These are phyloP conservation scores for Hypoxylon lenormandii DNA, from an alignment of 495 filamentous ascomycete genomes.

Conservation along the genomic window DNA sequence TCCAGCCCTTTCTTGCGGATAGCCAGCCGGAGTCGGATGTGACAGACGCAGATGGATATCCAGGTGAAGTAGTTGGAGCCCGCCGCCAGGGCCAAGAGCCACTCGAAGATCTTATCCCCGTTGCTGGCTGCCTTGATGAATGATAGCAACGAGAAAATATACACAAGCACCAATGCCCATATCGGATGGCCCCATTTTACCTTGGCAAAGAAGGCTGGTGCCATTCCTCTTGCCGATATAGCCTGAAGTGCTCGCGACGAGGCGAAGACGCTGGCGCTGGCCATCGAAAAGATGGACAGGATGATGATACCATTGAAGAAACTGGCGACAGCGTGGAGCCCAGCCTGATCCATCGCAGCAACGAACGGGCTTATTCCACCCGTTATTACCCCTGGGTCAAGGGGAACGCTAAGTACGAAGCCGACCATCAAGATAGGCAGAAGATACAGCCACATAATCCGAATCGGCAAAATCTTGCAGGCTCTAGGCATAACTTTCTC, in stretches of 20 bases:
- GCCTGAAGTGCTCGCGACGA: constrained; percentile 70
- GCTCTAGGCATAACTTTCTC: constrained; percentile 77
- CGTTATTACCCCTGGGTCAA: constrained; percentile 46
- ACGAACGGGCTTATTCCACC: constrained; percentile 70
- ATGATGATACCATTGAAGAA: constrained; percentile 74
- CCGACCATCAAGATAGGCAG: constrained; percentile 66
- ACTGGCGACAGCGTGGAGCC: constrained; percentile 68
- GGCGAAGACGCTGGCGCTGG: constrained; percentile 69
- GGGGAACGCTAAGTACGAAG: constrained; percentile 55
- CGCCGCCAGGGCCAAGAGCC: constrained; percentile 73
- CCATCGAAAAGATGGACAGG: constrained; percentile 64
- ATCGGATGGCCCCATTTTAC: constrained; percentile 65
- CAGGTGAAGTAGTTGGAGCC: constrained; percentile 74
- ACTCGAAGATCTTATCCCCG: constrained; percentile 59
- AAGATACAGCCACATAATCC: constrained; percentile 80
- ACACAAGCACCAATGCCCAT: constrained; percentile 60
- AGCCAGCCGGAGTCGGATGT: constrained; percentile 73
- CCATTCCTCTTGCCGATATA: constrained; percentile 65
- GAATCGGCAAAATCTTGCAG: constrained; percentile 77
- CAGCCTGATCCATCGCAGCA: constrained; percentile 68
- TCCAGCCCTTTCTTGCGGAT: constrained; percentile 29
- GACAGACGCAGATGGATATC: constrained; percentile 72
- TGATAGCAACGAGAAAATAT: constrained; percentile 56
- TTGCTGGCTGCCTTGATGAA: constrained; percentile 32
- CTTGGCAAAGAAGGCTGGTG: constrained; percentile 62